These are phyloP conservation scores for Colletotrichum spinosum DNA, from an alignment of 2,329 filamentous ascomycete genomes.

Conservation along the genomic window DNA sequence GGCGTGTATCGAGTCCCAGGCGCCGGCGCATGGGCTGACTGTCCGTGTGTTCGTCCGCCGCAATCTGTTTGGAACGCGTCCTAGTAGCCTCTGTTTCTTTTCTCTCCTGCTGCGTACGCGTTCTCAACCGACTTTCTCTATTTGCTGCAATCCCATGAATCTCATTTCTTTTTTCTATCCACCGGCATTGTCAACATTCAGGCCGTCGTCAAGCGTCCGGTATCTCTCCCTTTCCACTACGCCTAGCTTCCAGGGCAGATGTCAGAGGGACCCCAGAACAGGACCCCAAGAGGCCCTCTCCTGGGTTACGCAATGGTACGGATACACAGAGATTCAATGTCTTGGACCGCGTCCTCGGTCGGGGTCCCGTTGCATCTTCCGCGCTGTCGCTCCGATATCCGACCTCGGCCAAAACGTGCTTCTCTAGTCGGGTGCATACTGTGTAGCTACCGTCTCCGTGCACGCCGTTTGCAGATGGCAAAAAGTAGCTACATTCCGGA, in stretches of 20 bases:
- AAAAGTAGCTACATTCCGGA: neutral
- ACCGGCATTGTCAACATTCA: neutral
- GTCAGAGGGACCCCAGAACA: neutral
- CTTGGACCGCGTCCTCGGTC: slow-evolving; percentile 16
- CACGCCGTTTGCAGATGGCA: too few species aligned
- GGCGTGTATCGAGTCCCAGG: slow-evolving; percentile 24
- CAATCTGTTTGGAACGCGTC: slow-evolving; percentile 14
- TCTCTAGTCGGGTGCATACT: too few species aligned
- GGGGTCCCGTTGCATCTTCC: neutral
- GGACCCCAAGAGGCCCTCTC: slow-evolving; percentile 23
- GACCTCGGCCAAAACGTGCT: too few species aligned
- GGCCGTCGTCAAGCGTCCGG: too few species aligned
- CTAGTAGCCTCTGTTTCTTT: neutral
- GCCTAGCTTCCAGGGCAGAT: neutral
- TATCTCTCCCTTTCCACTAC: too few species aligned
- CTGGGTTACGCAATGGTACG: neutral
- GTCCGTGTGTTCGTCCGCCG: slow-evolving; percentile 7
- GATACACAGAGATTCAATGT: slow-evolving; percentile 23
- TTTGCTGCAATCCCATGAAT: slow-evolving; percentile 2
- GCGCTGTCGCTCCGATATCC: neutral
- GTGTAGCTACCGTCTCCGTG: too few species aligned
- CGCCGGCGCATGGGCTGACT: slow-evolving; percentile 22
- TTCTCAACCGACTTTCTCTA: neutral
- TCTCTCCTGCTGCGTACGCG: neutral
- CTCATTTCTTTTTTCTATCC: slow-evolving; percentile 14